Base-by-base conservation (phyloP, 805 yeast genomes). In the Myxozyma neotropica region DNA sequence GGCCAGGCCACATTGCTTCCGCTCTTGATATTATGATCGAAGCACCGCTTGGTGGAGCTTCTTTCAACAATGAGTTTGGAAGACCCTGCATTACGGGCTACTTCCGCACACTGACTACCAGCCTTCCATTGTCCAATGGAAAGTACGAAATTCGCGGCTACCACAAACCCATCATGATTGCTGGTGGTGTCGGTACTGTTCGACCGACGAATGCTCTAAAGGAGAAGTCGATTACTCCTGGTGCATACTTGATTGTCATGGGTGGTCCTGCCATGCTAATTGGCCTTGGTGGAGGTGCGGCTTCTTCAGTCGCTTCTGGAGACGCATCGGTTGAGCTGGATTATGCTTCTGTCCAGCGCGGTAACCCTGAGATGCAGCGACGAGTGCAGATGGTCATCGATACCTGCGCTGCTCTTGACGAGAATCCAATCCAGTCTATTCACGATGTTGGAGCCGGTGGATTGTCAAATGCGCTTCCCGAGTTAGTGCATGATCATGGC, bases 401-500 rank as follows among this genome's bases (percentile, higher is more conserved):
- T 74, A 85, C 95, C 17, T 94, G 99, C 81, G 85, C 86, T 44
- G 85, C 96, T 1, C 78, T 89, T 54, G 81, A 78, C 59, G 65
- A 67, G 33, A 84, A 82, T 70, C 98, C 98, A 53, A 89, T 94
- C 66, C 94, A 92, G 75, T 91, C 95, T 39, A 88, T 94, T 69
- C 99, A 94, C 74, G 99, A 94, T 76, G 99, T 94, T 47, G 99
- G 99, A 75, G 99, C 99, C 50, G 99, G 99, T 75, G 99, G 99
- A 51, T 79, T 94, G 66, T 91, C 97, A 21, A 94, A 94, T 70
- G 99, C 99, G 7, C 79, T 94, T 68, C 97, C 99, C 8, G 99
- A 94, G 77, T 81, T 94, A 66, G 99, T 94, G 26, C 97, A 94
- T 72, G 99, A 94, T 74, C 94, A 94, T 73, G 94, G 88, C 66